These are phyloP conservation scores for Fusarium brachygibbosum DNA, from an alignment of 2,329 filamentous ascomycete species.

Conservation along the genomic window DNA sequence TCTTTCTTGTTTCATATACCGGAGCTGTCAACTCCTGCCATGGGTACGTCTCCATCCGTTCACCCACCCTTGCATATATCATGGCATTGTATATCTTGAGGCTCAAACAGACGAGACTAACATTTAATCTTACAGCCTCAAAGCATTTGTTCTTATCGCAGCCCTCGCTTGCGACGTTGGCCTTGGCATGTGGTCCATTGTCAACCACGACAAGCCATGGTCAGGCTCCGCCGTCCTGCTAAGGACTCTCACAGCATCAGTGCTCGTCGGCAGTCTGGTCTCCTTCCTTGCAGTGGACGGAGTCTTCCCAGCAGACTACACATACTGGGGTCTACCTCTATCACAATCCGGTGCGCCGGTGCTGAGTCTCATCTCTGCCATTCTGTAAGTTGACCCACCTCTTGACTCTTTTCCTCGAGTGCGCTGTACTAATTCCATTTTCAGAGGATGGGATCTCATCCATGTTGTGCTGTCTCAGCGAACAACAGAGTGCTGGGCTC, in stretches of 20 bases:
- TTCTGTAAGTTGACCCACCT: constrained; percentile 48
- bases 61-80: background rate
- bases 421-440: constrained; percentile 19
- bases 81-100: background rate
- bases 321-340: constrained; percentile 55
- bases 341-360: constrained; percentile 51
- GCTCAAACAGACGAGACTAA: constrained; percentile 4
- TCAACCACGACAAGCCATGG: constrained; percentile 51
- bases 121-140: constrained; percentile 29
- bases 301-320: constrained; percentile 55
- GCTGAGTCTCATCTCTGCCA: constrained; percentile 55
- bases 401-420: background rate
- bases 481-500: constrained; percentile 41
- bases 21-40: constrained; percentile 37
- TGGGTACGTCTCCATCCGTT: constrained; percentile 36
- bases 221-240: constrained; percentile 51
- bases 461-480: constrained; percentile 44
- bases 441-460: constrained; percentile 44
- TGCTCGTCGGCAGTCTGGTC: constrained; percentile 55
- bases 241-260: constrained; percentile 51
- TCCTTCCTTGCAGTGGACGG: constrained; percentile 53
- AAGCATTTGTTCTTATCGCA: constrained; percentile 50
- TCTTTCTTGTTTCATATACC: constrained; percentile 51
- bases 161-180: constrained; percentile 53
- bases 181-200: constrained; percentile 55